Percentiles rank a stretch among this genome's conserved stretches.
phyloP scores from a whole-genome alignment of 192 early-diverging fungal species.

The Coemansia javaensis region DNA sequence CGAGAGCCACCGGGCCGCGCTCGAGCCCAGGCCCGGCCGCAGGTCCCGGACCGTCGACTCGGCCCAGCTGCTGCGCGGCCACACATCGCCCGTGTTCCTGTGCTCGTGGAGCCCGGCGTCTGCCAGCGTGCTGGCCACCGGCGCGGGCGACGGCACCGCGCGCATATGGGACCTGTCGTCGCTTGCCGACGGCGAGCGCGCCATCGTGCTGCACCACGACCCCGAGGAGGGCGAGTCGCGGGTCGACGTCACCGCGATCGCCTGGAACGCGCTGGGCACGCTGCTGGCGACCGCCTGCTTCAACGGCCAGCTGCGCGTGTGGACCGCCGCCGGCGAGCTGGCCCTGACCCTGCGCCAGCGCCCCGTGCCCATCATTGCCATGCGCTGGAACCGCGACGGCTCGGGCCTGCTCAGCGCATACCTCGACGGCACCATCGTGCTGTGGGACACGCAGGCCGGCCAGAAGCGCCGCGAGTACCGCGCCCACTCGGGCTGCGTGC shows the following conservation, averaged over 20 bases:
- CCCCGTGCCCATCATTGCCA: slow-evolving; percentile 71
- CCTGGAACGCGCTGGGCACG: slow-evolving; percentile 78
- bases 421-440: slow-evolving; percentile 72
- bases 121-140: slow-evolving; percentile 63
- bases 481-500: slow-evolving; percentile 49
- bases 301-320: slow-evolving; percentile 80
- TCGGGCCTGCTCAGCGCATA: slow-evolving; percentile 68
- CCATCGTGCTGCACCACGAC: slow-evolving; percentile 57
- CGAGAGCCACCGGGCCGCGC: slow-evolving; percentile 1
- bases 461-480: slow-evolving; percentile 48
- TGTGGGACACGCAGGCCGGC: slow-evolving; percentile 81
- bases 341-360: slow-evolving; percentile 62
- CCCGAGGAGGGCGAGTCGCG: slow-evolving; percentile 40
- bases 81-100: slow-evolving; percentile 66
- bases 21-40: neutral
- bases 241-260: slow-evolving; percentile 76
- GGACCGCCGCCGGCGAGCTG: slow-evolving; percentile 65
- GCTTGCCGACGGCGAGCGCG: slow-evolving; percentile 29
- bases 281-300: slow-evolving; percentile 81
- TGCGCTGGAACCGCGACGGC: slow-evolving; percentile 84
- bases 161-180: slow-evolving; percentile 78
- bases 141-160: slow-evolving; percentile 76
- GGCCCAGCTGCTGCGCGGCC: slow-evolving; percentile 58
- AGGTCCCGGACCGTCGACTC: slow-evolving; percentile 34
- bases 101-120: slow-evolving; percentile 75